Evolutionary conservation across 805 yeast genomes (phyloP).

Genomic region (Wickerhamomyces bisporus): DNA sequence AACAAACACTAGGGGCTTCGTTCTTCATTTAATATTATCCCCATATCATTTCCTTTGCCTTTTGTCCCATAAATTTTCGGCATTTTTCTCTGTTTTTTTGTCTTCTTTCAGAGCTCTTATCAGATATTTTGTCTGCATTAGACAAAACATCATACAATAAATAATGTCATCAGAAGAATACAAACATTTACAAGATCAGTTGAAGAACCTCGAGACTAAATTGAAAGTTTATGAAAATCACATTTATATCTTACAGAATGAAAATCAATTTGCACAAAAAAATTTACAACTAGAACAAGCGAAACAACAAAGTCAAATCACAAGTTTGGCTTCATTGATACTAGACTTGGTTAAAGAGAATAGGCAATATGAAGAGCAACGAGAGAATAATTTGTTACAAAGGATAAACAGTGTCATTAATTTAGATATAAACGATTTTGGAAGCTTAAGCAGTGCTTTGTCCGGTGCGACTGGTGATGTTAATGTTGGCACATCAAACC

Average conservation of each 20-base stretch:
- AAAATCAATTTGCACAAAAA: constrained; percentile 20
- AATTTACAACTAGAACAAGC: constrained; percentile 20
- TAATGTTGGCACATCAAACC: constrained; percentile 3
- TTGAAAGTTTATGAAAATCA: constrained; percentile 21
- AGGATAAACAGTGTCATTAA: constrained; percentile 18
- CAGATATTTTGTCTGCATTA: neutral
- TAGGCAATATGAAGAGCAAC: constrained; percentile 19
- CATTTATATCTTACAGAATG: constrained; percentile 19
- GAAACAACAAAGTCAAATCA: constrained; percentile 21
- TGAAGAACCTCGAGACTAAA: constrained; percentile 20
- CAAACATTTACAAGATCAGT: constrained; percentile 19
- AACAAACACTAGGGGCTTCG: too few relatives aligned
- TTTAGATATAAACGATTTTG: constrained; percentile 17
- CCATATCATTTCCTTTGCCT: too few relatives aligned
- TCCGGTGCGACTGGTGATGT: constrained; percentile 1
- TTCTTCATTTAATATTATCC: too few relatives aligned
- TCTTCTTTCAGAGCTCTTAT: neutral
- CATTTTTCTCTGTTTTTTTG: neutral
- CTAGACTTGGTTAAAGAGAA: constrained; percentile 22
- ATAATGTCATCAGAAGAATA: constrained; percentile 18
- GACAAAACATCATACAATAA: neutral
- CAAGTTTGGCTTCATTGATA: constrained; percentile 18
- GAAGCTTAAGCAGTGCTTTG: constrained; percentile 8
- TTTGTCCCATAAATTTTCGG: too few relatives aligned
- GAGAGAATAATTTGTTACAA: constrained; percentile 19